Conservation (phyloP, 148 eudicot species). For the Fagopyrum esculentum region DNA sequence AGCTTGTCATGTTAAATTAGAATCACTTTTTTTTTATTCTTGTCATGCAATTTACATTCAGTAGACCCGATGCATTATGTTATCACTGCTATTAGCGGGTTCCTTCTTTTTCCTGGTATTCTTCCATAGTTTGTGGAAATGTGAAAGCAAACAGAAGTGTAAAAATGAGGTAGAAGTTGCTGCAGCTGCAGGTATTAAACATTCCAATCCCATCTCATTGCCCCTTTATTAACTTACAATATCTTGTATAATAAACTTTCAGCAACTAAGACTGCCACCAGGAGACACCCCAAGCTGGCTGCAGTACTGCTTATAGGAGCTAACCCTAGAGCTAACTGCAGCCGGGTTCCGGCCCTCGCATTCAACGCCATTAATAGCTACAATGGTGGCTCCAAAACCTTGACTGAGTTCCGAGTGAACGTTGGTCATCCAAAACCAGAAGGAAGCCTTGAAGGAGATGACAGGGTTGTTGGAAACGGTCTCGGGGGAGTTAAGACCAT, state of each 20-base stretch:
- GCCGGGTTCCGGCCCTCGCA: background rate
- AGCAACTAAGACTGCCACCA: background rate
- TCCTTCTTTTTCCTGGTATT: no score
- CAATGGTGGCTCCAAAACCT: conserved; percentile 61
- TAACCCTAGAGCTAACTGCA: background rate
- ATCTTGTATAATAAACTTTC: background rate
- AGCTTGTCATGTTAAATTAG: background rate
- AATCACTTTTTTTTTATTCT: background rate
- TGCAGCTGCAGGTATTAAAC: no score
- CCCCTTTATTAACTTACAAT: no score
- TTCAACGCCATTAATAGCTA: background rate
- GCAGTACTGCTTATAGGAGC: background rate
- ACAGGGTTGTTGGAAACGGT: conserved; percentile 30
- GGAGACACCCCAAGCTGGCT: background rate
- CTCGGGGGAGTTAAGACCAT: conserved; percentile 40
- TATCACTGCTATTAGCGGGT: no score
- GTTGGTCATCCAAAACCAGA: conserved; percentile 57
- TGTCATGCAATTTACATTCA: no score
- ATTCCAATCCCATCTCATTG: no score
- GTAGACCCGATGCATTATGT: no score
- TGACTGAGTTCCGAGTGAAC: conserved; percentile 30
- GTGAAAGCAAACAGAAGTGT: no score
- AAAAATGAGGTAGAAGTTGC: no score
- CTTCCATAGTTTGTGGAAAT: no score
- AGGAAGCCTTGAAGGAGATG: conserved; percentile 39